Evolutionary conservation across 2,329 filamentous ascomycete species (phyloP).

Genomic region (Daldinia sp.): DNA sequence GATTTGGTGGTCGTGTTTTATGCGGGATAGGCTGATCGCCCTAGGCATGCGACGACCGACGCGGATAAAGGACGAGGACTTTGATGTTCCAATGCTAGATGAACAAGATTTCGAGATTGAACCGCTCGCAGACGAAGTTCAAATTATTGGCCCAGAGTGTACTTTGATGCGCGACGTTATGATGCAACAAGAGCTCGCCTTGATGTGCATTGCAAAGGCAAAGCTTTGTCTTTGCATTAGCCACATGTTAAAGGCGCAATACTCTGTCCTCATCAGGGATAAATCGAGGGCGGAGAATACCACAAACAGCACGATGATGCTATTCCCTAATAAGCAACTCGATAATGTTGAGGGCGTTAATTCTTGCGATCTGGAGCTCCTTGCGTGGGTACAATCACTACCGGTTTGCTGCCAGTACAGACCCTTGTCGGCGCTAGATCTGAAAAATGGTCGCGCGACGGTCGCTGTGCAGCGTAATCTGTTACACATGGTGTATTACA

Average conservation of each 20-base stretch:
- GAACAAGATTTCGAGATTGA: conserved; percentile 85
- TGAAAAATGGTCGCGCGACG: conserved; percentile 67
- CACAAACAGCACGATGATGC: conserved; percentile 82
- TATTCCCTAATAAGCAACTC: conserved; percentile 86
- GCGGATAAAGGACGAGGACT: conserved; percentile 91
- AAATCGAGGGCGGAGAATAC: conserved; percentile 80
- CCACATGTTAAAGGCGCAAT: conserved; percentile 88
- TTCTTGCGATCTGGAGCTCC: conserved; percentile 79
- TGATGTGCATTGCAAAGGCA: conserved; percentile 91
- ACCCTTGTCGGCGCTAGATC: conserved; percentile 60
- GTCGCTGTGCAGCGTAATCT: conserved; percentile 80
- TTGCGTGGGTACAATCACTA: conserved; percentile 77
- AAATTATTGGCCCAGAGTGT: conserved; percentile 74
- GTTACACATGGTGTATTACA: conserved; percentile 92
- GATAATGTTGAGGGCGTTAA: conserved; percentile 84
- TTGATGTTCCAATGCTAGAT: conserved; percentile 89
- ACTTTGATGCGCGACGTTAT: conserved; percentile 72
- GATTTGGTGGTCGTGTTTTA: conserved; percentile 98
- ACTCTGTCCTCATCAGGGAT: conserved; percentile 87
- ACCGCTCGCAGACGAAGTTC: conserved; percentile 71
- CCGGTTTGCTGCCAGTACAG: conserved; percentile 76
- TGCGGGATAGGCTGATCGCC: conserved; percentile 91
- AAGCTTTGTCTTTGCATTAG: conserved; percentile 90
- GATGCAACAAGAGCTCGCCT: conserved; percentile 80
- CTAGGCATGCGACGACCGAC: conserved; percentile 93